phyloP scores from a whole-genome alignment of 2,329 filamentous ascomycete species.

The Fusarium burgessii region DNA sequence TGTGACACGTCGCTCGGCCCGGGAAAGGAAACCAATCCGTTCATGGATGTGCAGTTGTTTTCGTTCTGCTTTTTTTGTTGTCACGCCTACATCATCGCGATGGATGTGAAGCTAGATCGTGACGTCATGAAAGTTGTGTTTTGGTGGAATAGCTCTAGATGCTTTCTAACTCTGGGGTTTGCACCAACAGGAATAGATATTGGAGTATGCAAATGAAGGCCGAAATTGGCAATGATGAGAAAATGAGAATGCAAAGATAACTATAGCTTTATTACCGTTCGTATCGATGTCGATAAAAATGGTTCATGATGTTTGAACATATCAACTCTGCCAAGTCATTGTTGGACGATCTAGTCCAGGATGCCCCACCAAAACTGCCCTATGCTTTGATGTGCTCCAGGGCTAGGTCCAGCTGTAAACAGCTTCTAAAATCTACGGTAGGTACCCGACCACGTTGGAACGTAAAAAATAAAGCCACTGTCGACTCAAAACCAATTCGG shows the following conservation, averaged over 20 bases:
- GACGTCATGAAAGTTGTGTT: conserved; percentile 43
- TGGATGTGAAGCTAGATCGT: conserved; percentile 32
- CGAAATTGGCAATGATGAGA: background rate
- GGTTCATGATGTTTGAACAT: background rate
- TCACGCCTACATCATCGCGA: conserved; percentile 45
- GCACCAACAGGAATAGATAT: background rate
- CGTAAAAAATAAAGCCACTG: conserved; percentile 14
- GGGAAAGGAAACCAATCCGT: conserved; percentile 2
- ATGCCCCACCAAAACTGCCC: conserved; percentile 14
- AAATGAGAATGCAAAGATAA: background rate
- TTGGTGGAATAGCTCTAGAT: conserved; percentile 9
- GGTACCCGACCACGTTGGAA: conserved; percentile 16
- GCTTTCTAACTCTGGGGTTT: too few species aligned
- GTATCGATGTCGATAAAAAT: background rate
- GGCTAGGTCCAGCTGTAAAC: background rate
- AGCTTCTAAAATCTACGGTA: background rate
- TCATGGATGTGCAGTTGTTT: conserved; percentile 2
- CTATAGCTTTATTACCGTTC: background rate
- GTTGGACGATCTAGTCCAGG: background rate
- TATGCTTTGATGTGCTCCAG: conserved; percentile 36
- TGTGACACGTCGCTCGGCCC: conserved; percentile 20
- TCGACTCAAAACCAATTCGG: background rate
- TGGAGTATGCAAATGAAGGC: background rate
- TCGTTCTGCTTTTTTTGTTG: conserved; percentile 17
- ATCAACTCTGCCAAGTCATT: conserved; percentile 3